A percentile compares a stretch with the other conserved stretches of the same genome.
Evolutionary conservation across 257 asterid genomes (phyloP).

Genomic region (Vinca minor): DNA sequence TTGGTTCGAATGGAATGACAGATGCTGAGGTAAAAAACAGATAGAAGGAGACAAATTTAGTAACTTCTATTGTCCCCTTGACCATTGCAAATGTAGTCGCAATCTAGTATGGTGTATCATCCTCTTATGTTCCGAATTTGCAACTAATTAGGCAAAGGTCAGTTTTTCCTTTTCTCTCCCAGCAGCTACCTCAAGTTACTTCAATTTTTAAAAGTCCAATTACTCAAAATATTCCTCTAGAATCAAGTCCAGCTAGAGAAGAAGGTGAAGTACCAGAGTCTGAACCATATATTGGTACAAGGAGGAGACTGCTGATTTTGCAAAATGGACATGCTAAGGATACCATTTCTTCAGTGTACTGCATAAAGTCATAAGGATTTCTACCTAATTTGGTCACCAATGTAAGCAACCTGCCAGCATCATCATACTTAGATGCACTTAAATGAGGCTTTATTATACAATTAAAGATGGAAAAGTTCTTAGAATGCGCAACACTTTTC

Average conservation of each 20-base stretch:
- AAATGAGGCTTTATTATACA: too few species aligned
- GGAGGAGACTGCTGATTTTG: constrained; percentile 90
- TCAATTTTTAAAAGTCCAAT: constrained; percentile 42
- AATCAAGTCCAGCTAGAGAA: constrained; percentile 75
- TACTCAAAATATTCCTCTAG: constrained; percentile 50
- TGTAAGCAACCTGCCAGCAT: too few species aligned
- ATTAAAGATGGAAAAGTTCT: too few species aligned
- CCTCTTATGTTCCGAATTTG: constrained; percentile 52
- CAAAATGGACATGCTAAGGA: constrained; percentile 99
- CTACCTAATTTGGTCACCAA: too few species aligned
- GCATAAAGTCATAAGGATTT: too few species aligned
- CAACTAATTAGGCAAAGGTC: constrained; percentile 46
- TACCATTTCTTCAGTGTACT: too few species aligned
- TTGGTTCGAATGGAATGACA: constrained; percentile 78
- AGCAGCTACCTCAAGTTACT: constrained; percentile 58
- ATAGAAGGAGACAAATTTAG: constrained; percentile 69
- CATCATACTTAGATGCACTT: too few species aligned
- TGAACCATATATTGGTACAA: constrained; percentile 94
- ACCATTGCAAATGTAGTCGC: constrained; percentile 44
- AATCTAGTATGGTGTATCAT: constrained; percentile 34
- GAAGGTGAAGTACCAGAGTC: constrained; percentile 99
- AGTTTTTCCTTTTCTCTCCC: constrained; percentile 41
- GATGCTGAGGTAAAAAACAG: constrained; percentile 87
- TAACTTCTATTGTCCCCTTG: constrained; percentile 54
- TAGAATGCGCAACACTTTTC: too few species aligned